Percentiles rank a stretch among this genome's conserved stretches.
These are phyloP conservation scores for Xylariaceae sp. DNA, from an alignment of 2,329 filamentous ascomycete species.

Conservation along the genomic window DNA sequence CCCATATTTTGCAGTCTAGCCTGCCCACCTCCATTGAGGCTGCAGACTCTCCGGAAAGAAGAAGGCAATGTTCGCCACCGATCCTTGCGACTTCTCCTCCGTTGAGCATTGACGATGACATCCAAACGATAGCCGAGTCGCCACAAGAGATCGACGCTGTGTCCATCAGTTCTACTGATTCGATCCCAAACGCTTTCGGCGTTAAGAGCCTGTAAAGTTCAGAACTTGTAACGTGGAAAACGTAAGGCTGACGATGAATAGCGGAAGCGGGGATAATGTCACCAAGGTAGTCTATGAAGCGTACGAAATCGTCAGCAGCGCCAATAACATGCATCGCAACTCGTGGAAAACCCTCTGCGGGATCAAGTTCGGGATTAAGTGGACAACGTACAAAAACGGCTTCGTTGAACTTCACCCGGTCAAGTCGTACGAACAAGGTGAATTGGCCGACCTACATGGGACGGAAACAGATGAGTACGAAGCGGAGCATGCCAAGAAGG, in stretches of 20 bases:
- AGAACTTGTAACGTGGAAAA: not conserved
- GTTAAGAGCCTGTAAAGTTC: conserved; percentile 8
- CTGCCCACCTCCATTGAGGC: no score
- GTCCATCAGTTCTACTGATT: conserved; percentile 9
- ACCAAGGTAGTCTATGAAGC: conserved; percentile 13
- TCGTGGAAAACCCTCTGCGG: conserved; percentile 14
- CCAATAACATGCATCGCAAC: conserved; percentile 1
- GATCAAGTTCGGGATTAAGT: conserved; percentile 11
- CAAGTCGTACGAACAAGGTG: conserved; percentile 14
- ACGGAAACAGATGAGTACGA: conserved; percentile 13
- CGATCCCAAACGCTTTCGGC: conserved; percentile 4
- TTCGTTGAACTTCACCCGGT: conserved; percentile 9
- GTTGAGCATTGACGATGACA: no score
- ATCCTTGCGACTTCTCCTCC: no score
- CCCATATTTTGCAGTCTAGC: no score
- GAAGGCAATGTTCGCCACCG: no score
- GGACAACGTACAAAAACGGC: conserved; percentile 7
- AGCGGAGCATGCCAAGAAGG: conserved; percentile 6
- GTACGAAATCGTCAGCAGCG: conserved; percentile 6
- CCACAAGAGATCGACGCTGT: conserved; percentile 4
- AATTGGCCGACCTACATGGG: conserved; percentile 16
- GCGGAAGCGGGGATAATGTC: conserved; percentile 3
- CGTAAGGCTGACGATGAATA: not conserved
- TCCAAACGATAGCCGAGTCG: no score
- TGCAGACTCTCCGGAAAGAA: no score